Conservation (phyloP, 2,329 filamentous ascomycete genomes). For the Teratosphaeriaceae sp. region DNA sequence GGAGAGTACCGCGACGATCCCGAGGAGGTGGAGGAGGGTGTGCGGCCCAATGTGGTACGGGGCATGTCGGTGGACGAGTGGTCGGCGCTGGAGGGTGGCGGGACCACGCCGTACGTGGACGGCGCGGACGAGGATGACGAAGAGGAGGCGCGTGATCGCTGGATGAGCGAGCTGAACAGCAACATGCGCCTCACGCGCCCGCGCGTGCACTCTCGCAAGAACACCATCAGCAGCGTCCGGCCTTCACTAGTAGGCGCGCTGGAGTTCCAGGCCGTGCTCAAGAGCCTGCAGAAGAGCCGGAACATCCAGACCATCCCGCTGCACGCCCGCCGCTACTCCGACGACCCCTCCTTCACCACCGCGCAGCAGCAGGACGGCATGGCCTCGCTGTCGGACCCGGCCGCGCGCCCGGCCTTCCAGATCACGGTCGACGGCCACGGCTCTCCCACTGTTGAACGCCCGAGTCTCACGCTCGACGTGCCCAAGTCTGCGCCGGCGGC, state of each 20-base stretch:
- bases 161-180: conserved; percentile 74
- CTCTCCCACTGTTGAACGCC: conserved; percentile 8
- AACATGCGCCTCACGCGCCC: conserved; percentile 86
- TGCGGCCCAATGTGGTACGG: conserved; percentile 33
- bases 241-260: conserved; percentile 89
- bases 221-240: conserved; percentile 74
- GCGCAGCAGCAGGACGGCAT: conserved; percentile 42
- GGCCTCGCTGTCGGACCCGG: conserved; percentile 44
- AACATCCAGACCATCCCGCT: conserved; percentile 68
- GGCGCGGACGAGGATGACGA: conserved; percentile 54
- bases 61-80: conserved; percentile 57
- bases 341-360: conserved; percentile 47
- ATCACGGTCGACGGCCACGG: conserved; percentile 6
- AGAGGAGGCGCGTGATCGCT: conserved; percentile 57
- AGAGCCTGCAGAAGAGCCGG: conserved; percentile 76
- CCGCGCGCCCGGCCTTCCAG: conserved; percentile 25
- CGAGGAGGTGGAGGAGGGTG: conserved; percentile 38
- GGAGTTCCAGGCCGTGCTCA: conserved; percentile 85
- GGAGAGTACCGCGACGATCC: conserved; percentile 46
- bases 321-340: conserved; percentile 61
- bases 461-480: conserved; percentile 19
- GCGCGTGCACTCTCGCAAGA: conserved; percentile 58
- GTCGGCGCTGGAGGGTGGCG: conserved; percentile 51
- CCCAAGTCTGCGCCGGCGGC: conserved; percentile 20
- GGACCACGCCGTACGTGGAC: conserved; percentile 34